A percentile compares a stretch with the other conserved stretches of the same genome.
Conservation (phyloP, 352 stramenopile genomes). For the Plasmopara muralis region DNA sequence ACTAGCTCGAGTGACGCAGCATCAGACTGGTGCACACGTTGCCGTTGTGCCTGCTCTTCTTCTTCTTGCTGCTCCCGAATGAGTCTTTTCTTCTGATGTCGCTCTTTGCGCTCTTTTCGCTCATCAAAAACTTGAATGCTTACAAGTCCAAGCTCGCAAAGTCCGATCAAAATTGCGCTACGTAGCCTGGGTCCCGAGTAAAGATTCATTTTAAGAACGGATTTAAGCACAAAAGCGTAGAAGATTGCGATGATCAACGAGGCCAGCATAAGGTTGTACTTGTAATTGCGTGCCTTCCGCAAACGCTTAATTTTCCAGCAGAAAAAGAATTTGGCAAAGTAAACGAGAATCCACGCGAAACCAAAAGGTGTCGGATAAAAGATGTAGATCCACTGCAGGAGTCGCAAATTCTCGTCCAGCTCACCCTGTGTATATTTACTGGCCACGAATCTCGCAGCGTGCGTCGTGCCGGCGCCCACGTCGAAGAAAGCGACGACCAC, state of each 20-base stretch:
- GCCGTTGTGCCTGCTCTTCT: constrained; percentile 17
- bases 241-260: constrained; percentile 44
- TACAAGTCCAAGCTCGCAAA: constrained; percentile 64
- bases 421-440: constrained; percentile 46
- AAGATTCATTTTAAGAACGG: constrained; percentile 53
- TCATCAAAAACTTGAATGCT: constrained; percentile 71
- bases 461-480: constrained; percentile 47
- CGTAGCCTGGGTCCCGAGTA: constrained; percentile 56
- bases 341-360: constrained; percentile 70
- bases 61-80: constrained; percentile 38
- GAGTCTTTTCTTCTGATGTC: constrained; percentile 51
- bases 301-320: constrained; percentile 71
- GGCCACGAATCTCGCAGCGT: constrained; percentile 39
- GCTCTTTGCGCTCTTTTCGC: constrained; percentile 45
- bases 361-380: constrained; percentile 64
- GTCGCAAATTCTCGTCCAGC: constrained; percentile 64
- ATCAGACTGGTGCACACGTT: constrained; percentile 27
- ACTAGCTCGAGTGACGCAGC: not conserved
- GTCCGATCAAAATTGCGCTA: constrained; percentile 45
- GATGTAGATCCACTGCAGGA: constrained; percentile 68
- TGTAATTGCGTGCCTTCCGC: constrained; percentile 71
- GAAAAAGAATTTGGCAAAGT: constrained; percentile 78
- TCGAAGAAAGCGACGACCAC: constrained; percentile 71
- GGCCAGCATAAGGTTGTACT: constrained; percentile 73
- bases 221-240: constrained; percentile 49